Base-by-base conservation (phyloP, 2,329 filamentous ascomycete genomes). In the Plectosphaerella plurivora region DNA sequence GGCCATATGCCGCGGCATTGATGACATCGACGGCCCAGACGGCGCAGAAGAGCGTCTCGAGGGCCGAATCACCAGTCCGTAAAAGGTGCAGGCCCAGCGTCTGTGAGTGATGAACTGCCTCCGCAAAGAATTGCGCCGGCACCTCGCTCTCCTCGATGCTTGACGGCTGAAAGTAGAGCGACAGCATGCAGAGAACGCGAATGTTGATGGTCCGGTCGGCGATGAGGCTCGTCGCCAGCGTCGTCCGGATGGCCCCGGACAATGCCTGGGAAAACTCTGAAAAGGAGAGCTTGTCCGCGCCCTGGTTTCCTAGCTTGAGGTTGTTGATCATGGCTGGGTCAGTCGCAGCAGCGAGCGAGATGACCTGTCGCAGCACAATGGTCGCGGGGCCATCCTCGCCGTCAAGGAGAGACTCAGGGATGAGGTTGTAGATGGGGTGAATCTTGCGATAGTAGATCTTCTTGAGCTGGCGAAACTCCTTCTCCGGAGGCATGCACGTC, bases 1-100 rank as follows among this genome's bases (percentile, higher is more conserved):
- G 72, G 6, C 82, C 83, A 53, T 84, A 79, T n/a, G 83, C 73
- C 0, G 82, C 78, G 1, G 80, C 75, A 47, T 81, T 81, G 44
- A 86, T 72, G 14, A 80, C 73, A 59, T 87, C 83, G 2, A 86
- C 62, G 0, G 81, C 81, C 81, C 81, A 86, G 0, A 83, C 68
- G 7, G 76, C 79, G 58, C 80, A 84, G 45, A 83, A 82, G 2
- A 84, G 59, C 3, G 70, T 74, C 50, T 78, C 74, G 3, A 74
- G 65, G 20, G 60, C 69, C 47, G 73, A 64, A 50, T 73, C 69
- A 53, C 14, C 59, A 14, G 53, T 66, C 4, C 68, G 67, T 0
- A 73, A 55, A 0, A 85, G 69, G 51, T 86, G 82, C 16, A 84
- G 60, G 1, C 82, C 76, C 0, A 84, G 65, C 0, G 79, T 83